Conservation (phyloP, 768 basidiomycete species). For the Boletus patriciae region DNA sequence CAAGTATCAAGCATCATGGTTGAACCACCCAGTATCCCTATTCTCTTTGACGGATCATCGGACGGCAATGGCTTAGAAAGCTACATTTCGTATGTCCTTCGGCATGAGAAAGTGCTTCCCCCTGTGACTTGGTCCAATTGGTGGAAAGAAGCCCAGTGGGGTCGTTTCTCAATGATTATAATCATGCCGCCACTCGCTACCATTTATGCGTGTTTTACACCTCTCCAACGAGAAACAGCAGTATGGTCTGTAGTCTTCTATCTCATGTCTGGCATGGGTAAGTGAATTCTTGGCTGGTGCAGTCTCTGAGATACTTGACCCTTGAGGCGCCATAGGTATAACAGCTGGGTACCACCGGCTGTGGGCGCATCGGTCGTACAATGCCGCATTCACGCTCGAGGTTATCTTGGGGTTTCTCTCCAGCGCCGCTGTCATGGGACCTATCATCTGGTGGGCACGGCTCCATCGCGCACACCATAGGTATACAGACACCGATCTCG, state of each 20-base stretch:
- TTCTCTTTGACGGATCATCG: neutral
- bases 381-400: neutral
- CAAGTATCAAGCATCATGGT: neutral
- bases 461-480: slow-evolving; percentile 6
- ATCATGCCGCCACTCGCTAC: slow-evolving; percentile 68
- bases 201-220: slow-evolving; percentile 51
- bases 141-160: slow-evolving; percentile 64
- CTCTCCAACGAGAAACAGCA: neutral
- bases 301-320: neutral
- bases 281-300: neutral
- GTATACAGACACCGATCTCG: slow-evolving; percentile 9
- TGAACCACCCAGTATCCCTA: neutral
- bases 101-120: slow-evolving; percentile 58
- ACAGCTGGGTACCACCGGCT: slow-evolving; percentile 3
- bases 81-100: slow-evolving; percentile 67
- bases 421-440: neutral
- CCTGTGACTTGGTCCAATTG: slow-evolving; percentile 59
- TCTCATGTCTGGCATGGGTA: neutral
- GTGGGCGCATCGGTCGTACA: slow-evolving; percentile 3
- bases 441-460: slow-evolving; percentile 1
- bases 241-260: neutral
- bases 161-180: slow-evolving; percentile 64
- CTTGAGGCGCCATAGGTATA: neutral
- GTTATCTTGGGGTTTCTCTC: neutral
- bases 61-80: slow-evolving; percentile 64